These are phyloP conservation scores for Thielaviopsis euricoi DNA, from an alignment of 2,329 filamentous ascomycete genomes.

Conservation along the genomic window DNA sequence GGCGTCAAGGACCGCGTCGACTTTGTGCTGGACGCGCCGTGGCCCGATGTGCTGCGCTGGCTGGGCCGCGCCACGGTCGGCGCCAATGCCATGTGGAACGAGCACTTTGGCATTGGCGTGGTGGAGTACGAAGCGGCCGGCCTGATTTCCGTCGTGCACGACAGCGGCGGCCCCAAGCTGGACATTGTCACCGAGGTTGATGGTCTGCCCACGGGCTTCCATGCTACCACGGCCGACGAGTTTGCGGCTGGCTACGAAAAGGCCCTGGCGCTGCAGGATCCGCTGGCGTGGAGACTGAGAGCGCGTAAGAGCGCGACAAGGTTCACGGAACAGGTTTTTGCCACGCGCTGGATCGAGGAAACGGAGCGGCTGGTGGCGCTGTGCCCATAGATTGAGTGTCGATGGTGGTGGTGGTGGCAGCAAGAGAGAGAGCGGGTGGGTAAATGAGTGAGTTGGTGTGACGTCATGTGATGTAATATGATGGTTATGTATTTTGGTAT, in stretches of 20 bases:
- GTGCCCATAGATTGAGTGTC: conserved; percentile 14
- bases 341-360: conserved; percentile 57
- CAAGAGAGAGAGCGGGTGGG: not conserved
- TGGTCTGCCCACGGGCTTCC: conserved; percentile 67
- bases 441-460: too few species aligned
- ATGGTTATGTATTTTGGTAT: too few species aligned
- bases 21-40: conserved; percentile 80
- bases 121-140: conserved; percentile 97
- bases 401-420: too few species aligned
- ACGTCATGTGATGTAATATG: too few species aligned
- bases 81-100: conserved; percentile 98
- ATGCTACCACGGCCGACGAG: conserved; percentile 59
- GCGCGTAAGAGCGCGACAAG: conserved; percentile 64
- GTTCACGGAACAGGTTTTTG: conserved; percentile 82
- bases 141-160: conserved; percentile 79
- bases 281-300: conserved; percentile 55
- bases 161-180: conserved; percentile 80
- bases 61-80: conserved; percentile 63
- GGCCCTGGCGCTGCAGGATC: conserved; percentile 57
- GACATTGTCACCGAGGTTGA: conserved; percentile 80
- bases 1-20: conserved; percentile 69
- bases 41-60: conserved; percentile 72
- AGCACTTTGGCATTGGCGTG: conserved; percentile 96
- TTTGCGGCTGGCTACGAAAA: conserved; percentile 70
- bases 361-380: conserved; percentile 53